Percentiles rank a stretch among this genome's conserved stretches.
These are phyloP conservation scores for Globisporangium spinosum DNA, from an alignment of 352 stramenopile species.

Conservation along the genomic window DNA sequence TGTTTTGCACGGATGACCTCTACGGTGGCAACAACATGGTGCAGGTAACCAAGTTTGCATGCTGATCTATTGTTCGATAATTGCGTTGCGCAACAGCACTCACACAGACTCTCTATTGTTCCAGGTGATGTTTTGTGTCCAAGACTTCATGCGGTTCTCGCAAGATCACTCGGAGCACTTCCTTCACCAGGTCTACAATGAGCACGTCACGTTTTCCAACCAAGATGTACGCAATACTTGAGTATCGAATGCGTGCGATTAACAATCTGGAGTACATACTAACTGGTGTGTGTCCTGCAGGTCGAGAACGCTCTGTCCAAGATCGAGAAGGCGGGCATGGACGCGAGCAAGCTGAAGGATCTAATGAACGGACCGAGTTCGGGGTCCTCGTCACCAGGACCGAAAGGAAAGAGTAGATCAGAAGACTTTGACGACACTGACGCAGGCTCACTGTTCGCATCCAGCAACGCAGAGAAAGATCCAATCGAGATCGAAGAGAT, in stretches of 20 bases:
- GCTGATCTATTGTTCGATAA: background rate
- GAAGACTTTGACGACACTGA: constrained; percentile 13
- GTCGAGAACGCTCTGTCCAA: constrained; percentile 69
- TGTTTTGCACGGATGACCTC: constrained; percentile 83
- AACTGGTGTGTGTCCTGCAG: constrained; percentile 16
- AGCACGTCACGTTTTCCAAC: constrained; percentile 54
- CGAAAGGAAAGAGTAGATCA: constrained; percentile 1
- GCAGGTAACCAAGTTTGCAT: constrained; percentile 26
- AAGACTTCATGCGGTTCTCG: constrained; percentile 74
- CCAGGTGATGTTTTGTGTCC: constrained; percentile 65
- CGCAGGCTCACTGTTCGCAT: constrained; percentile 3
- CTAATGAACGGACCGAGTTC: constrained; percentile 26
- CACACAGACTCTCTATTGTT: background rate
- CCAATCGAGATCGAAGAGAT: constrained; percentile 14
- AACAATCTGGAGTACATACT: background rate
- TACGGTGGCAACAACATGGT: constrained; percentile 87
- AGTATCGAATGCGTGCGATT: background rate
- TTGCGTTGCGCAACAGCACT: background rate
- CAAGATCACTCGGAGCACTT: constrained; percentile 38
- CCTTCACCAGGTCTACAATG: constrained; percentile 42
- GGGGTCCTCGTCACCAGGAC: background rate
- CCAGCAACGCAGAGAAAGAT: constrained; percentile 13
- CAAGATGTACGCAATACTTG: constrained; percentile 39
- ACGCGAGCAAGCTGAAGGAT: constrained; percentile 40
- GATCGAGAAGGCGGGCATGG: constrained; percentile 54